These are phyloP conservation scores for Alternaria atra DNA, from an alignment of 2,329 filamentous ascomycete species.

Conservation along the genomic window DNA sequence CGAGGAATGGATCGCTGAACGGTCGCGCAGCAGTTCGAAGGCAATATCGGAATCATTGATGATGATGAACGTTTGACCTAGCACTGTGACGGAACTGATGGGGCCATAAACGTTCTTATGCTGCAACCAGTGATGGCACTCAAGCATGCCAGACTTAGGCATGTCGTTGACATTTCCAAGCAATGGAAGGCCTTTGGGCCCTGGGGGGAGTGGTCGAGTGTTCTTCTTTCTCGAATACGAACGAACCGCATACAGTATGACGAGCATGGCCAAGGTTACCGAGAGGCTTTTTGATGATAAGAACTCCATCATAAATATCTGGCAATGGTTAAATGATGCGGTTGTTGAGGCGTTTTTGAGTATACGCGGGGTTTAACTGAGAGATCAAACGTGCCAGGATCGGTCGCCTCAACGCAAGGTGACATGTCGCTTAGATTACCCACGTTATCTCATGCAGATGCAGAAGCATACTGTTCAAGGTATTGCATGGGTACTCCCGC, in stretches of 20 bases:
- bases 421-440: neutral
- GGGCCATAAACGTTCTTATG: slow-evolving; percentile 51
- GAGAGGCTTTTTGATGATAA: neutral
- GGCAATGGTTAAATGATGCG: too few species aligned
- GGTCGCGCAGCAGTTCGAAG: slow-evolving; percentile 35
- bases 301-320: too few species aligned
- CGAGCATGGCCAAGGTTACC: neutral
- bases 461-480: too few species aligned
- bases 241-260: neutral
- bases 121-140: slow-evolving; percentile 55
- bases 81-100: slow-evolving; percentile 33
- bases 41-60: slow-evolving; percentile 35
- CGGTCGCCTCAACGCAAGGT: neutral
- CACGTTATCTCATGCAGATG: too few species aligned
- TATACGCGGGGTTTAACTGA: neutral
- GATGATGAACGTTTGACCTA: slow-evolving; percentile 37
- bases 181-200: slow-evolving; percentile 58
- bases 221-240: neutral
- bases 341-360: too few species aligned
- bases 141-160: slow-evolving; percentile 49
- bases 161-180: slow-evolving; percentile 62
- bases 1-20: slow-evolving; percentile 32
- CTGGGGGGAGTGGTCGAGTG: slow-evolving; percentile 55
- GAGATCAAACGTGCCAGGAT: neutral
- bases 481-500: too few species aligned